A percentile compares a stretch with the other conserved stretches of the same genome.
Evolutionary conservation across 305 asterid species (phyloP).

Genomic region (Salvia sclarea): DNA sequence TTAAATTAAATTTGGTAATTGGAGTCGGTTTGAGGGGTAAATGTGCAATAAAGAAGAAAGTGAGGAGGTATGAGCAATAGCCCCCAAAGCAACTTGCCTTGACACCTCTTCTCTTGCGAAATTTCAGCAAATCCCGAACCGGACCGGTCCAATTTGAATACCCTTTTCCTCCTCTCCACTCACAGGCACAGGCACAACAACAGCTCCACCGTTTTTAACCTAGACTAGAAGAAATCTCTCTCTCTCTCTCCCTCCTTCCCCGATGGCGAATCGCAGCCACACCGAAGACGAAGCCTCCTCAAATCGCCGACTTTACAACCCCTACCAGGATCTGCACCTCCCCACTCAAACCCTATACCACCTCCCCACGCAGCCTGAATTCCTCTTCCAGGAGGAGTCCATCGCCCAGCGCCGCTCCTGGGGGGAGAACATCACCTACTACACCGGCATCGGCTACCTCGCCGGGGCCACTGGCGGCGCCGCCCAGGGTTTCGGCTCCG

Average conservation of each 20-base stretch:
- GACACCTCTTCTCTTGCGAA: too few species aligned
- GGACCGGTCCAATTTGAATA: conserved; percentile 22
- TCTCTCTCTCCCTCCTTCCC: background rate
- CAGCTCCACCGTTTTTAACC: conserved; percentile 28
- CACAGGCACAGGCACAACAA: too few species aligned
- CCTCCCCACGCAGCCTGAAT: conserved; percentile 85
- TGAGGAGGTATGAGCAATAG: conserved; percentile 30
- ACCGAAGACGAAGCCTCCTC: conserved; percentile 38
- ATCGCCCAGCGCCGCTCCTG: conserved; percentile 81
- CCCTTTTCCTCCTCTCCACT: background rate
- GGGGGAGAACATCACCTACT: conserved; percentile 91
- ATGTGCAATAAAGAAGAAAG: conserved; percentile 13
- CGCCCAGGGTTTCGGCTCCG: conserved; percentile 61
- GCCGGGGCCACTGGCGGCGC: conserved; percentile 76
- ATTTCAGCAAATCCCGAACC: conserved; percentile 20
- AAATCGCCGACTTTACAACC: conserved; percentile 79
- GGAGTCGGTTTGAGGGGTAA: background rate
- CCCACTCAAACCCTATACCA: conserved; percentile 66
- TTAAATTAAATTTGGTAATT: too few species aligned
- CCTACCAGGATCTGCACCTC: conserved; percentile 72
- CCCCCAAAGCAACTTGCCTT: conserved; percentile 40
- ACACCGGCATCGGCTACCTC: conserved; percentile 82
- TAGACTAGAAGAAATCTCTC: conserved; percentile 23
- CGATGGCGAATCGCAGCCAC: conserved; percentile 61
- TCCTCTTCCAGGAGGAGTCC: conserved; percentile 82